A percentile compares a stretch with the other conserved stretches of the same genome.
phyloP scores from a whole-genome alignment of 768 basidiomycete genomes.

The Russula abietina region DNA sequence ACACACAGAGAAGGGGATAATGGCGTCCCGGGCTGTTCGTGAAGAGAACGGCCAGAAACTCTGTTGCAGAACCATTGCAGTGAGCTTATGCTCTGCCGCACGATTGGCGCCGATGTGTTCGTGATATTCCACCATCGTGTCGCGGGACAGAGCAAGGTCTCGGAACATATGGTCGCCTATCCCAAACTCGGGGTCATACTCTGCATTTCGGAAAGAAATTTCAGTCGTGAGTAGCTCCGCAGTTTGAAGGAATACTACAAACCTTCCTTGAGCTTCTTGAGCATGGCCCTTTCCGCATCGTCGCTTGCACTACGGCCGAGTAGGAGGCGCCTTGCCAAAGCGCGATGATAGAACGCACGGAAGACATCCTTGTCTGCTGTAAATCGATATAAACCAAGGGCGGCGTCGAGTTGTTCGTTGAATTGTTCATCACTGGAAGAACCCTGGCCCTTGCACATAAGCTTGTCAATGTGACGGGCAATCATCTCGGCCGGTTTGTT shows the following conservation, averaged over 20 bases:
- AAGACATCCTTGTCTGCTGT: slow-evolving; percentile 94
- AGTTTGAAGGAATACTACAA: not conserved
- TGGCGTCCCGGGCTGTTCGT: slow-evolving; percentile 48
- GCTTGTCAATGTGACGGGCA: slow-evolving; percentile 81
- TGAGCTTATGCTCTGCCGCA: slow-evolving; percentile 44
- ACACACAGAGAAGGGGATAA: slow-evolving; percentile 43
- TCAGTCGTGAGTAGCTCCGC: not conserved
- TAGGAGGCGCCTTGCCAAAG: slow-evolving; percentile 80
- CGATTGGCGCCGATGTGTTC: slow-evolving; percentile 29
- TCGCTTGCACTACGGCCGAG: slow-evolving; percentile 80
- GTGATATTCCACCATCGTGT: slow-evolving; percentile 64
- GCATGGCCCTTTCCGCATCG: slow-evolving; percentile 78
- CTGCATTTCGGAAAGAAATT: slow-evolving; percentile 36
- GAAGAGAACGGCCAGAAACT: slow-evolving; percentile 82
- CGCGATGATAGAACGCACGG: slow-evolving; percentile 84
- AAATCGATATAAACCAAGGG: slow-evolving; percentile 71
- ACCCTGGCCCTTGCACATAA: slow-evolving; percentile 84
- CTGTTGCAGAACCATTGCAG: slow-evolving; percentile 77
- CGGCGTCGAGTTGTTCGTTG: slow-evolving; percentile 55
- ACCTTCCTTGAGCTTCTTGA: slow-evolving; percentile 82
- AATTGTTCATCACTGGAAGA: slow-evolving; percentile 57
- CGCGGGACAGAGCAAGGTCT: slow-evolving; percentile 72
- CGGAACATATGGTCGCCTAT: slow-evolving; percentile 96
- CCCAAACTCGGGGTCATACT: slow-evolving; percentile 92
- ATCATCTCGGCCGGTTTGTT: slow-evolving; percentile 91